Conservation (phyloP, 495 filamentous ascomycete species). For the Penicillium samsonianum region DNA sequence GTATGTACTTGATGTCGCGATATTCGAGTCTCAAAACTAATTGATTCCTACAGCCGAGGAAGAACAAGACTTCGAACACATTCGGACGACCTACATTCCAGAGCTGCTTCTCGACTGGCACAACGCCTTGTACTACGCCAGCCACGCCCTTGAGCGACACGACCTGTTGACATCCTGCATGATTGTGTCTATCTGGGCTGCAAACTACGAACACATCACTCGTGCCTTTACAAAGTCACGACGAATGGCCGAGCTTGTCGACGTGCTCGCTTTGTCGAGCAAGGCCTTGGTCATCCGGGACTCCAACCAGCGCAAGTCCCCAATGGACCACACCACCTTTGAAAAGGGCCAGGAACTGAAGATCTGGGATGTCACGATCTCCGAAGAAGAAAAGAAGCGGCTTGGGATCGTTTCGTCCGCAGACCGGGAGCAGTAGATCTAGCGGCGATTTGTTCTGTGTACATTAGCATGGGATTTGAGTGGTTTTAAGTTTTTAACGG, state of each 20-base stretch:
- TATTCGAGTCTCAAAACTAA: slow-evolving; percentile 9
- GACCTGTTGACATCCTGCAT: slow-evolving; percentile 68
- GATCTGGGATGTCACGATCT: slow-evolving; percentile 48
- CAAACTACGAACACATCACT: slow-evolving; percentile 63
- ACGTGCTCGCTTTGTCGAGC: slow-evolving; percentile 70
- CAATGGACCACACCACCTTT: slow-evolving; percentile 35
- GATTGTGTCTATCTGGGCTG: slow-evolving; percentile 69
- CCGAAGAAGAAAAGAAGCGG: slow-evolving; percentile 31
- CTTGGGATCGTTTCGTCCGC: not conserved
- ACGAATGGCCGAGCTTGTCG: slow-evolving; percentile 77
- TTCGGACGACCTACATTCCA: slow-evolving; percentile 76
- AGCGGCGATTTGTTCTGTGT: slow-evolving; percentile 21
- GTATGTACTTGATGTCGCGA: slow-evolving; percentile 32
- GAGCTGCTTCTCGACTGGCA: slow-evolving; percentile 81
- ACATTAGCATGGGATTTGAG: slow-evolving; percentile 25
- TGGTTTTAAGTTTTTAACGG: slow-evolving; percentile 3
- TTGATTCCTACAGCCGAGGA: slow-evolving; percentile 38
- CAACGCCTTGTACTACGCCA: slow-evolving; percentile 68
- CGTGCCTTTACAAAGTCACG: slow-evolving; percentile 62
- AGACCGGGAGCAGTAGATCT: slow-evolving; percentile 11
- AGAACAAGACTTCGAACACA: slow-evolving; percentile 45
- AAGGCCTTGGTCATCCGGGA: slow-evolving; percentile 60
- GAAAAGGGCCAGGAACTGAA: slow-evolving; percentile 45
- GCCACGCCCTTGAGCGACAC: slow-evolving; percentile 62
- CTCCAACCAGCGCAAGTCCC: slow-evolving; percentile 36